Base-by-base conservation (phyloP, 2,329 filamentous ascomycete species). In the Colletotrichum trifolii region DNA sequence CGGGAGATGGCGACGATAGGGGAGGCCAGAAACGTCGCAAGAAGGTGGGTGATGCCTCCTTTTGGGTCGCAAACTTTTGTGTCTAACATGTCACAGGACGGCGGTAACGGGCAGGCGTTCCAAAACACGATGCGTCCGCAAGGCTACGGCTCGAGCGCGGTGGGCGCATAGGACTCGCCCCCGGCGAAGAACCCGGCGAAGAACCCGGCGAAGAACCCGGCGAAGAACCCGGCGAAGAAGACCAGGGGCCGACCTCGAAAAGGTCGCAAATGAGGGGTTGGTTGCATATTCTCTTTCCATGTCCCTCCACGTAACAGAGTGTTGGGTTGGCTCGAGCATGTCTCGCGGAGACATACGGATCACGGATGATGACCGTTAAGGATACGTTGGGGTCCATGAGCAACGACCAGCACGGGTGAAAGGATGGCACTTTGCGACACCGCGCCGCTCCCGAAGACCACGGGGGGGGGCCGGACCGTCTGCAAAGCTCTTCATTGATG, bases 1-100 rank as follows among this genome's bases (percentile, higher is more conserved):
- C 90, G 25, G 90, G 88, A 63, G 91, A 91, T 69, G 88, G 88
- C 70, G 90, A 91, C 70, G 88, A 90, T 70, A 77, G 76, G 67
- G 74, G 76, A 47, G 83, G 81, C 69, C 80, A 84, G 70, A 90
- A 90, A 79, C 83, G 87, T 70, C 83, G 87, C 75, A 91, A 90
- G 79, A 89, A 89, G 87, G 87, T 89, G 73, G 69, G 74, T 50
- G 34, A 59, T 43, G 49, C 15, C 38, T 49, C 67, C 66, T 69
- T 69, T 69, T 70, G 54, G 70, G 65, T 65, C 71, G 65, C 67
- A 54, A 49, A 12, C 39, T 57, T 67, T 55, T 71, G 73, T 70
- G 75, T 75, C 82, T 85, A 73, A 84, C 79, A 72, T 69, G 59
- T 67, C 70, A 71, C 77, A 87, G 85, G 83, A 81, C 67, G 79